phyloP scores from a whole-genome alignment of 225 moss, liverwort and hornwort genomes.

The Takakia lepidozioides region DNA sequence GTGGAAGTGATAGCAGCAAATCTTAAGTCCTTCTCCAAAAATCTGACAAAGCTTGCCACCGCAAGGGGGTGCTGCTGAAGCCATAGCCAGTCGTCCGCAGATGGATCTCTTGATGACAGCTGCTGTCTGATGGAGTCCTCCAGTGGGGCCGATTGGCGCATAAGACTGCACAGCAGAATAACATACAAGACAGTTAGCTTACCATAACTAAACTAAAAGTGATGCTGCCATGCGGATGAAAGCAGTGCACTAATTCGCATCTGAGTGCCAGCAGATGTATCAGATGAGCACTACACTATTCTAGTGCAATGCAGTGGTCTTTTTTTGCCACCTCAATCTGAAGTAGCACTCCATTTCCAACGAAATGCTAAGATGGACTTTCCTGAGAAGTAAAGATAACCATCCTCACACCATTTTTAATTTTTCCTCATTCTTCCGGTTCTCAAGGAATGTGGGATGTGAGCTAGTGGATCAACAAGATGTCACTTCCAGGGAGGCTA shows the following conservation, averaged over 20 bases:
- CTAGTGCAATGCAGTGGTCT: not conserved
- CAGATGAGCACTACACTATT: no score
- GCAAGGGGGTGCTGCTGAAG: slow-evolving; percentile 36
- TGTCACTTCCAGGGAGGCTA: not conserved
- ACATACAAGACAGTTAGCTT: not conserved
- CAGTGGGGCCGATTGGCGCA: slow-evolving; percentile 48
- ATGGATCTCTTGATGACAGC: slow-evolving; percentile 50
- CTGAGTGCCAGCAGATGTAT: no score
- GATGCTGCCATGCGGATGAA: slow-evolving; percentile 3
- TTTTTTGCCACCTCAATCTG: not conserved
- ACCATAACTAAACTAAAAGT: slow-evolving; percentile 1
- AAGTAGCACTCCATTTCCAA: slow-evolving; percentile 1
- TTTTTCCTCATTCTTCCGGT: not conserved
- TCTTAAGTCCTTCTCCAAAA: slow-evolving; percentile 38
- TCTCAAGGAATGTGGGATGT: not conserved
- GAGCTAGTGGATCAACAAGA: not conserved
- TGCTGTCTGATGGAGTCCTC: slow-evolving; percentile 54
- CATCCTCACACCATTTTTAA: no score
- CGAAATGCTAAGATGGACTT: no score
- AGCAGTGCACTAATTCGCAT: no score
- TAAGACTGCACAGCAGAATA: slow-evolving; percentile 22
- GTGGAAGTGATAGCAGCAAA: slow-evolving; percentile 32
- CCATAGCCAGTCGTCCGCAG: slow-evolving; percentile 62
- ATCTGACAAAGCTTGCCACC: slow-evolving; percentile 33
- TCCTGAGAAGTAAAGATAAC: no score